Evolutionary conservation across 441 rosid species (phyloP).

Genomic region (Populus hybrid): DNA sequence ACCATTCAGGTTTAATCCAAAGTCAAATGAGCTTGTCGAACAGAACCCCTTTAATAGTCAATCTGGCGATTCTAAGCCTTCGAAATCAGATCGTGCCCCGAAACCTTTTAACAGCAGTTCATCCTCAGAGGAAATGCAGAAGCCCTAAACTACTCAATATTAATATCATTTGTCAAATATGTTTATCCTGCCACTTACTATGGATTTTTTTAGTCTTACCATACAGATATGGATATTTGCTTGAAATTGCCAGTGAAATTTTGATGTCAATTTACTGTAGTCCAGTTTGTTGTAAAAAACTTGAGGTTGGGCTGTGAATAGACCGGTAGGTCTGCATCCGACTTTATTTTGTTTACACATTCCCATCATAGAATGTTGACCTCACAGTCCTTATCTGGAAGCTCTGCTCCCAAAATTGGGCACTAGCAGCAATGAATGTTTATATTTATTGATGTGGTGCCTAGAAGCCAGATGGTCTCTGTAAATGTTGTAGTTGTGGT

Average conservation of each 20-base stretch:
- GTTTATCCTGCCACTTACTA: neutral
- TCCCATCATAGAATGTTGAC: neutral
- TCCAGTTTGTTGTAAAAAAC: constrained; percentile 8
- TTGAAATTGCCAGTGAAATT: constrained; percentile 3
- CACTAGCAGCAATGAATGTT: neutral
- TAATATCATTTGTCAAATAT: neutral
- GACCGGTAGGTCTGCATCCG: neutral
- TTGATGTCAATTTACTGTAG: neutral
- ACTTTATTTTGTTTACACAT: neutral
- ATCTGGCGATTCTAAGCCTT: constrained; percentile 19
- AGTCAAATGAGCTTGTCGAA: constrained; percentile 35
- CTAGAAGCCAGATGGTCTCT: neutral
- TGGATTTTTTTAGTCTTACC: constrained; percentile 3
- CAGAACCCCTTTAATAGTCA: constrained; percentile 37
- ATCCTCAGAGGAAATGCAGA: constrained; percentile 52
- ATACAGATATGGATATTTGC: neutral
- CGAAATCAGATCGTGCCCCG: constrained; percentile 27
- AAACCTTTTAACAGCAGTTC: constrained; percentile 34
- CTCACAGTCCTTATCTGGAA: too few species aligned
- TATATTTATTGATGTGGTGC: neutral
- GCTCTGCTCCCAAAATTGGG: too few species aligned
- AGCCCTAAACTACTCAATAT: constrained; percentile 30
- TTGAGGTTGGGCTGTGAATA: constrained; percentile 17
- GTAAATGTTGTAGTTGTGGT: neutral
- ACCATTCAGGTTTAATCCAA: constrained; percentile 54